Evolutionary conservation across 2,329 filamentous ascomycete genomes (phyloP), one percentile per base, ranked within the genome.

Genomic region (Aspergillus latus): DNA sequence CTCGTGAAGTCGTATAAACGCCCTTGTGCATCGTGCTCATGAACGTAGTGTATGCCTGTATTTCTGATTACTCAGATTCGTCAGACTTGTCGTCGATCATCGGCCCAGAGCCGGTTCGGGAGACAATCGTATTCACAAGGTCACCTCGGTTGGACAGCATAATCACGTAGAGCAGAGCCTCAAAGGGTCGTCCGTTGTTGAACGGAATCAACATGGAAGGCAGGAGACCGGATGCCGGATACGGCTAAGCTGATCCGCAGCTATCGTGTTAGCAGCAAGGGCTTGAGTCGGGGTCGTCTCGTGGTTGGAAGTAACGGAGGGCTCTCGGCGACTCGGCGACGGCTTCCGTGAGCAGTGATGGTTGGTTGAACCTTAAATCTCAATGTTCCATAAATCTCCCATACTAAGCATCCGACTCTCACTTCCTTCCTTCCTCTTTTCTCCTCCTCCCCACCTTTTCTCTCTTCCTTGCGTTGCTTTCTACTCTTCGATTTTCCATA

Each of bases 301-400:
- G 39, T 15, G 16, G 48, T 16, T 43, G 39, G 39, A 15, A 26
- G 42, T 45, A 10, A 26, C 8, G 43, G 10, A 15, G 29, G n/a
- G 15, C 21, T 21, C 11, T 16, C 28, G 29, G 49, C 8, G 15
- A 16, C 6, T 40, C 39, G 50, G 42, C 13, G 15, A 16, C 6
- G 8, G 16, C 30, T 39, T 30, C 42, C 32, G 42, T 10, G 4
- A 32, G 37, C 49, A 34, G 40, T 46, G 29, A 37, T 32, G 16
- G 40, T 36, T 45, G 32, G 50, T 40, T 7, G 44, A 52, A 52
- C 50, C 40, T 43, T 52, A 21, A 52, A 46, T 52, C 16, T 42
- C 21, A 39, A 46, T 46, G 44, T 46, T 46, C 44, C 44, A 46
- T 36, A 50, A 42, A 49, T 49, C 44, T 32, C 36, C 32, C 34